These are phyloP conservation scores for Polygonum aviculare DNA, from an alignment of 148 eudicot species.

Conservation along the genomic window DNA sequence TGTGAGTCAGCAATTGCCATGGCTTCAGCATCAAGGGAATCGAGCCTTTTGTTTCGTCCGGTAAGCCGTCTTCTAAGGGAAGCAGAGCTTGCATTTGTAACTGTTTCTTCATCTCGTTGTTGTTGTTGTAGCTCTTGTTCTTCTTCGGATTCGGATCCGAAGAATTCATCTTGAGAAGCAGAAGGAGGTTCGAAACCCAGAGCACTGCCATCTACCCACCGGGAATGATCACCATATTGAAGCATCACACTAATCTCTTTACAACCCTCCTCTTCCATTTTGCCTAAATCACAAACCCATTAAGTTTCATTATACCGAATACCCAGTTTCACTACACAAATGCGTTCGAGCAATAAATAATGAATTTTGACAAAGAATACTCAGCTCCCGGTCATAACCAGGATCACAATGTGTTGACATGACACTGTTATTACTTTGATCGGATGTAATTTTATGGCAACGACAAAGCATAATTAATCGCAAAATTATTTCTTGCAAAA, in stretches of 20 bases:
- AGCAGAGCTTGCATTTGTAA: constrained; percentile 20
- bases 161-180: not conserved
- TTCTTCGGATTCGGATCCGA: constrained; percentile 12
- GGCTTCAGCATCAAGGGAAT: constrained; percentile 93
- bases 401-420: too few relatives aligned
- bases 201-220: constrained; percentile 95
- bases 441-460: too few relatives aligned
- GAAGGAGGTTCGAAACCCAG: constrained; percentile 14
- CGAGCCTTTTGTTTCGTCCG: constrained; percentile 68
- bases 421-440: too few relatives aligned
- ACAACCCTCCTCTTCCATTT: constrained; percentile 48
- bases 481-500: too few relatives aligned
- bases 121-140: constrained; percentile 40
- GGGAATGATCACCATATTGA: constrained; percentile 24
- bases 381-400: too few relatives aligned
- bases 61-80: constrained; percentile 61
- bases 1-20: constrained; percentile 62
- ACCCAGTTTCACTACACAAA: not conserved
- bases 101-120: constrained; percentile 31
- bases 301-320: too few relatives aligned
- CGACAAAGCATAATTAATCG: too few relatives aligned
- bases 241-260: constrained; percentile 44
- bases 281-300: not conserved
- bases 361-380: too few relatives aligned
- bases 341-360: not conserved